Conservation (phyloP, 1,284 basidiomycete species). For the Entoloma clypeatum region DNA sequence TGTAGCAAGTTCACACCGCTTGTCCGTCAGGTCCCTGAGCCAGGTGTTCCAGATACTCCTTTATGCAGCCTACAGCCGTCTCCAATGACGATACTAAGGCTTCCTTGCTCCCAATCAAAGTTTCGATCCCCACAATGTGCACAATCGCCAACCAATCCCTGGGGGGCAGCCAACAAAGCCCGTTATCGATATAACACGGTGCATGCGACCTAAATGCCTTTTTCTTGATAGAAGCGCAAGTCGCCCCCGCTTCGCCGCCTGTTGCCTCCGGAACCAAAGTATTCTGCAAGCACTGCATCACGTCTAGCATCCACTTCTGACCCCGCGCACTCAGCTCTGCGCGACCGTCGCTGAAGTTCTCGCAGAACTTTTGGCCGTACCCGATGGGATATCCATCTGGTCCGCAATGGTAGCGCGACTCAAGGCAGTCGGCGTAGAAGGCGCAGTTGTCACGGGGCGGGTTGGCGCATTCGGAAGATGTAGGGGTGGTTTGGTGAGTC, state of each 20-base stretch:
- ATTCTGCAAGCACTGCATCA: conserved; percentile 44
- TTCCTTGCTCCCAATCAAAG: conserved; percentile 30
- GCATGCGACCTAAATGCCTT: conserved; percentile 41
- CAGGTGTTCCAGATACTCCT: conserved; percentile 6
- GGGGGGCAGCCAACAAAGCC: conserved; percentile 35
- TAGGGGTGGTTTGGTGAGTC: conserved; percentile 1
- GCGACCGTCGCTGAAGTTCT: conserved; percentile 32
- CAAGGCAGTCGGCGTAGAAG: conserved; percentile 43
- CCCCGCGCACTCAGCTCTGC: conserved; percentile 29
- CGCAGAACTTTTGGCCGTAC: conserved; percentile 38
- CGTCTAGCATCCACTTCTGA: conserved; percentile 39
- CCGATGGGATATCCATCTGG: conserved; percentile 38
- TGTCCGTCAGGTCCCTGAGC: conserved; percentile 5
- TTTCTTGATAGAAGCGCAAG: conserved; percentile 31
- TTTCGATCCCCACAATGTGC: conserved; percentile 33
- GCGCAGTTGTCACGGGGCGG: conserved; percentile 37
- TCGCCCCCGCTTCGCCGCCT: conserved; percentile 19
- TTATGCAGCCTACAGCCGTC: conserved; percentile 11
- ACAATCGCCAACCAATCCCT: conserved; percentile 36
- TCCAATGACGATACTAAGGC: conserved; percentile 22
- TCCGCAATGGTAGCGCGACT: conserved; percentile 42
- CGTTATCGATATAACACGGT: conserved; percentile 35
- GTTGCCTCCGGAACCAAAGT: conserved; percentile 36
- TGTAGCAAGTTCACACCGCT: neutral
- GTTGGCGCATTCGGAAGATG: conserved; percentile 24